Percentiles rank a stretch among this genome's conserved stretches.
These are phyloP conservation scores for Calamus simplicifolius DNA, from an alignment of 176 grass and related monocot species.

Conservation along the genomic window DNA sequence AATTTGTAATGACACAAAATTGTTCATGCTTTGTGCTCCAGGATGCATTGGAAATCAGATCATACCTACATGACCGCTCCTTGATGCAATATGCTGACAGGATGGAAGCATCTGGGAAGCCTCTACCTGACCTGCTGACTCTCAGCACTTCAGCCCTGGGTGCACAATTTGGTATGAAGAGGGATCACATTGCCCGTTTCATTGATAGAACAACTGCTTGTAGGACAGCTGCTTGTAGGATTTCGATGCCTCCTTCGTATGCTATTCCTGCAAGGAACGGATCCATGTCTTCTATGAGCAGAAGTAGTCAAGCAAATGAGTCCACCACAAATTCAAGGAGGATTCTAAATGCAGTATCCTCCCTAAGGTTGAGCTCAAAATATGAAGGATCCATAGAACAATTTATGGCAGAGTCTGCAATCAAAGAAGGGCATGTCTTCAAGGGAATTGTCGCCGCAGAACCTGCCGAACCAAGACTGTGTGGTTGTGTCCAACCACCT, in stretches of 20 bases:
- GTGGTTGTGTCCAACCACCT: slow-evolving; percentile 2
- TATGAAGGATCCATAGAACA: not conserved
- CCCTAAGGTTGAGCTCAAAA: not conserved
- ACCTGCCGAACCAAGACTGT: not conserved
- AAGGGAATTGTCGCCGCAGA: not conserved
- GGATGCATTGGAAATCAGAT: not conserved
- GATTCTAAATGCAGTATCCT: not conserved
- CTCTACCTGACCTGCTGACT: not conserved
- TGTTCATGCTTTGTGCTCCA: not conserved
- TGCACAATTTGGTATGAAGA: slow-evolving; percentile 1
- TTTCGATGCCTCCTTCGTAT: not conserved
- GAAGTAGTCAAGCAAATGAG: not conserved
- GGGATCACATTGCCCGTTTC: slow-evolving; percentile 1
- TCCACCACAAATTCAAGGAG: not conserved
- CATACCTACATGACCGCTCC: not conserved
- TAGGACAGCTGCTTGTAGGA: not conserved
- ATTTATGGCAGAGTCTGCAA: not conserved
- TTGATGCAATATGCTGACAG: not conserved
- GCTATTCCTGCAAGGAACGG: not conserved
- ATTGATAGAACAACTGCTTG: slow-evolving; percentile 1
- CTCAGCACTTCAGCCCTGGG: not conserved
- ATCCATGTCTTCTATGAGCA: not conserved
- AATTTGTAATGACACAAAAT: not conserved
- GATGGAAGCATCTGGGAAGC: not conserved
- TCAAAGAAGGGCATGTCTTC: not conserved